Percentiles rank a stretch among this genome's conserved stretches.
phyloP scores from a whole-genome alignment of 139 green algal genomes.

The Haematococcus lacustris region DNA sequence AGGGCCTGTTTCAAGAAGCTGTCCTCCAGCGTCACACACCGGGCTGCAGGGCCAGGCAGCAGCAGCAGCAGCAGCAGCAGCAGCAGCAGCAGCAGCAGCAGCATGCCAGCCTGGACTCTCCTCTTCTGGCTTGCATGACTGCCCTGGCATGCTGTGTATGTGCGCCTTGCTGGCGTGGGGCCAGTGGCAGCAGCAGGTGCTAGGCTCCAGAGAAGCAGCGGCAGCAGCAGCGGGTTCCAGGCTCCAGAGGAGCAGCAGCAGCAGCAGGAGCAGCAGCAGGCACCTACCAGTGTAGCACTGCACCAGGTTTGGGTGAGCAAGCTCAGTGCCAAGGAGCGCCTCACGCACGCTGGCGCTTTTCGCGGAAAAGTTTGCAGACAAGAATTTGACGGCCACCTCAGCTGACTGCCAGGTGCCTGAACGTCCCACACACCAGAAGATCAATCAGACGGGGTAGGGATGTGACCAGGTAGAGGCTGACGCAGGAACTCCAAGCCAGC shows the following conservation, averaged over 20 bases:
- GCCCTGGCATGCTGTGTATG: no score
- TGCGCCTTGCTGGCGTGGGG: no score
- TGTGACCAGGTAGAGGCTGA: not conserved
- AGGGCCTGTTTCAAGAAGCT: not conserved
- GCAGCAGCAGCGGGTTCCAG: not conserved
- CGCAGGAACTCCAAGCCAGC: not conserved
- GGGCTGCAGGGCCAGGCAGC: not conserved
- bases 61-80: no score
- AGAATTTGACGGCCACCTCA: conserved; percentile 3
- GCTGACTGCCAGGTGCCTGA: conserved; percentile 1
- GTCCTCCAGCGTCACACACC: not conserved
- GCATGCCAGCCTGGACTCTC: not conserved
- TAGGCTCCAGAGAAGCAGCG: not conserved
- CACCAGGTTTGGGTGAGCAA: conserved; percentile 1
- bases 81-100: no score
- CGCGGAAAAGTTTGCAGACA: not conserved
- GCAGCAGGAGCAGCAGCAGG: not conserved
- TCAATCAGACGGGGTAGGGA: not conserved
- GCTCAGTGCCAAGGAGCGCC: not conserved
- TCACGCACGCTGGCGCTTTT: conserved; percentile 7
- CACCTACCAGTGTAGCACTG: not conserved
- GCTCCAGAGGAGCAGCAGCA: not conserved
- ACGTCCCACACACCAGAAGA: not conserved
- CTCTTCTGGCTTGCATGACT: not conserved
- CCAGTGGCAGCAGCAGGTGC: not conserved